phyloP scores from a whole-genome alignment of 2,329 filamentous ascomycete species.

The Botryotinia narcissicola region DNA sequence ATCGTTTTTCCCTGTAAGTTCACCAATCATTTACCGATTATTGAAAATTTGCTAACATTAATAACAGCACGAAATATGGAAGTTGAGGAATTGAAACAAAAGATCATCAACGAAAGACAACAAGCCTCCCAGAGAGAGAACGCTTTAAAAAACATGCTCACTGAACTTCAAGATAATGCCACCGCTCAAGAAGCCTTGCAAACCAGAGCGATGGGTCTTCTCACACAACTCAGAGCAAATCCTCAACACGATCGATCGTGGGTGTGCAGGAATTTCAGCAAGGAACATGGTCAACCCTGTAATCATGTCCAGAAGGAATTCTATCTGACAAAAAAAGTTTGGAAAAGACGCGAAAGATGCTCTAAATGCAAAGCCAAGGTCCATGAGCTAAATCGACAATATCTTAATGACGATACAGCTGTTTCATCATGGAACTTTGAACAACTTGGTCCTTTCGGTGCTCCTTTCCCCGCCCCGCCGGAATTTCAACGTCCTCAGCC shows the following conservation, averaged over 20 bases:
- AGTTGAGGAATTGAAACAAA: slow-evolving; percentile 13
- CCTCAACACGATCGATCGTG: background rate
- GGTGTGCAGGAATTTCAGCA: background rate
- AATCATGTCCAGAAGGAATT: slow-evolving; percentile 13
- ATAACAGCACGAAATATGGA: slow-evolving; percentile 6
- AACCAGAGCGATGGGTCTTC: slow-evolving; percentile 8
- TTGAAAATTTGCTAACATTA: background rate
- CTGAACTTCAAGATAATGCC: background rate
- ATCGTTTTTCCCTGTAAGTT: slow-evolving; percentile 14
- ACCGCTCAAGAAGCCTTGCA: slow-evolving; percentile 7
- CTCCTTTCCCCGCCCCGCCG: background rate
- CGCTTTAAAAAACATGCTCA: slow-evolving; percentile 61
- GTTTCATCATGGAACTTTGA: background rate
- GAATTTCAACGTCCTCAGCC: background rate
- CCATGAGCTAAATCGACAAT: slow-evolving; percentile 1
- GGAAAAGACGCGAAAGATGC: slow-evolving; percentile 16
- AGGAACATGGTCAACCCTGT: background rate
- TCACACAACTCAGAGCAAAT: background rate
- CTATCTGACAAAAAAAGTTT: background rate
- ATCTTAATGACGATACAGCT: background rate
- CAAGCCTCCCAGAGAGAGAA: slow-evolving; percentile 23
- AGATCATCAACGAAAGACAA: background rate
- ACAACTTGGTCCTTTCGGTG: background rate
- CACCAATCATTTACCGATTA: background rate
- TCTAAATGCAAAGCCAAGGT: slow-evolving; percentile 6